These are phyloP conservation scores for Physcia stellaris DNA, from an alignment of 495 filamentous ascomycete species.

Conservation along the genomic window DNA sequence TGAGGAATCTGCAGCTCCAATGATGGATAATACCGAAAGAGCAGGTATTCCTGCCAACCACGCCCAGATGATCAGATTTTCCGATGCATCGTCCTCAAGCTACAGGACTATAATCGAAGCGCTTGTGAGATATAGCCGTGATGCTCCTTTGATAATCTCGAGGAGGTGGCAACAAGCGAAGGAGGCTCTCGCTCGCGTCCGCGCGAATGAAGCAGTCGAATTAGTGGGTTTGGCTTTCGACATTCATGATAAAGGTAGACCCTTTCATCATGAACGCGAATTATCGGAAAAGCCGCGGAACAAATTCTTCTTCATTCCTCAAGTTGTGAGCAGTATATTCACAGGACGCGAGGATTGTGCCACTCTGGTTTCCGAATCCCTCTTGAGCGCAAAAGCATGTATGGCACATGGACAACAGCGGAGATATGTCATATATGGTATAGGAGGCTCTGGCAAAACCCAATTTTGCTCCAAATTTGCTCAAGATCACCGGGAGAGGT, in stretches of 20 bases:
- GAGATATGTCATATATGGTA: constrained; percentile 22
- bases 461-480: constrained; percentile 25
- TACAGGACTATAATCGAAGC: constrained; percentile 13
- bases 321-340: constrained; percentile 20
- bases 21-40: constrained; percentile 21
- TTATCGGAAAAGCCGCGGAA: constrained; percentile 9
- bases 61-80: constrained; percentile 14
- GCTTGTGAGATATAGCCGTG: constrained; percentile 9
- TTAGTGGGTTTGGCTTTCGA: constrained; percentile 7
- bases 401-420: constrained; percentile 8
- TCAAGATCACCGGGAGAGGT: constrained; percentile 19
- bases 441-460: constrained; percentile 27
- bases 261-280: constrained; percentile 4
- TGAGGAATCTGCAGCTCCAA: constrained; percentile 23
- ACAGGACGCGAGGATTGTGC: constrained; percentile 17
- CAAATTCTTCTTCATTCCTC: constrained; percentile 20
- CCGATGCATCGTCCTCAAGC: constrained; percentile 7
- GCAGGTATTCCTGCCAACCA: constrained; percentile 19
- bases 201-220: constrained; percentile 8
- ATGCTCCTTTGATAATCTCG: constrained; percentile 9
- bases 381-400: neutral
- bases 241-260: constrained; percentile 6
- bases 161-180: constrained; percentile 7
- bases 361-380: neutral
- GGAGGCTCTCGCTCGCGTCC: constrained; percentile 1